Evolutionary conservation across 257 asterid genomes (phyloP), one percentile per base, ranked within the genome.

Genomic region (Coffea canephora): DNA sequence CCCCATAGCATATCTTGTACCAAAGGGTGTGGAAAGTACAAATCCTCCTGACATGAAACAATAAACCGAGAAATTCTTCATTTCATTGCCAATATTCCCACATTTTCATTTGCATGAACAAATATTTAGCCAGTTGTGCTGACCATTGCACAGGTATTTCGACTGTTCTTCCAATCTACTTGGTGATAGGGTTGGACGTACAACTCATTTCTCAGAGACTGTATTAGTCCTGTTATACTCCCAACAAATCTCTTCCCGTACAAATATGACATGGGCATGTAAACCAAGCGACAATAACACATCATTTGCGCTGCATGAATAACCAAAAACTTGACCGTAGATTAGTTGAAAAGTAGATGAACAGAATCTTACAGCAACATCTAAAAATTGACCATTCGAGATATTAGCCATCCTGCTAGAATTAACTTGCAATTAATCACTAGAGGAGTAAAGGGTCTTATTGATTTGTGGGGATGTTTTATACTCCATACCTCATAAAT

Each of bases 231-330:
- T 1, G 89, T 88, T 1, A 78, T 84, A 3, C 86, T 83, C 1
- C 87, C 93, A 1, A 89, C 93, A 62, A 86, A 90, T 73, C 89
- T 85, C 85, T 85, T 90, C 3, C 95, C 93, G 48, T 89, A 90
- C 49, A 90, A 66, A 75, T 87, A 90, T 4, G 91, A 87, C 91
- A 89, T 84, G 10, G 95, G 93, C 78, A 91, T 77, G 77, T 91
- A 91, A 1, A 86, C 91, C 80, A 89, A 64, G 23, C 92, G 87
- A 75, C 87, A 84, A 46, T 83, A 88, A 19, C 87, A 87, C 85
- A 76, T 59, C 81, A 89, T 87, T 31, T 85, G 86, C 21, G 88
- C 94, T 90, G 83, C 55, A 70, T 49, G 54, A 8, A 14, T 43
- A 49, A 39, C 43, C 43, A 39, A 39, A 39, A 39, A 39, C 43